Conservation (phyloP, 805 yeast species). For the baker's yeast (Saccharomyces cerevisiae) region DNA sequence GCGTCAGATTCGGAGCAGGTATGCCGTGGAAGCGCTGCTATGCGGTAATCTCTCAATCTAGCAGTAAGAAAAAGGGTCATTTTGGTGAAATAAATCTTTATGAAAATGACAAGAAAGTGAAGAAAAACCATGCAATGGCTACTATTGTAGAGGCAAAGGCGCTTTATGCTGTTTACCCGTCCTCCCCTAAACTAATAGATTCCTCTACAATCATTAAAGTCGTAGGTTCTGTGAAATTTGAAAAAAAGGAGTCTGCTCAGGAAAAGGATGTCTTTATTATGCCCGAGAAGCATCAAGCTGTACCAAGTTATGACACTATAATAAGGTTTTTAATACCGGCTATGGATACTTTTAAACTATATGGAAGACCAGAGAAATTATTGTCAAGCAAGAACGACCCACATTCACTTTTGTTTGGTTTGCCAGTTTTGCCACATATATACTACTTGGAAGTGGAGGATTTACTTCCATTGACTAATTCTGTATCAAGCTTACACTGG, state of each 20-base stretch:
- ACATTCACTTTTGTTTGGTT: slow-evolving; percentile 54
- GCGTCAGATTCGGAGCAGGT: slow-evolving; percentile 91
- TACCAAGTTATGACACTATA: slow-evolving; percentile 63
- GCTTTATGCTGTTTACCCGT: slow-evolving; percentile 89
- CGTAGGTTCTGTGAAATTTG: slow-evolving; percentile 70
- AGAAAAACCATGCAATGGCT: slow-evolving; percentile 71
- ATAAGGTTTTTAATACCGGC: slow-evolving; percentile 61
- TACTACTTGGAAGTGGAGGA: slow-evolving; percentile 57
- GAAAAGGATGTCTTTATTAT: slow-evolving; percentile 45
- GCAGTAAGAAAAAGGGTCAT: slow-evolving; percentile 33
- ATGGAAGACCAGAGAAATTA: slow-evolving; percentile 65
- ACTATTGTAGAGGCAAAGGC: slow-evolving; percentile 60
- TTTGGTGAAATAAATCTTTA: slow-evolving; percentile 71
- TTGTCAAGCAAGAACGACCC: slow-evolving; percentile 48
- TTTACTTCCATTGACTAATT: slow-evolving; percentile 35
- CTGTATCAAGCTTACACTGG: slow-evolving; percentile 42
- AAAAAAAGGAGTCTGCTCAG: slow-evolving; percentile 41
- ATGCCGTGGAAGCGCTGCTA: slow-evolving; percentile 96
- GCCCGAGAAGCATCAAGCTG: slow-evolving; percentile 69
- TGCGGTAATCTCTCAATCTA: slow-evolving; percentile 76
- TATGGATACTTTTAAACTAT: slow-evolving; percentile 59
- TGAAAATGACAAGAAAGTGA: slow-evolving; percentile 67
- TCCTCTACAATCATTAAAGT: slow-evolving; percentile 80
- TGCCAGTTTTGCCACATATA: slow-evolving; percentile 66
- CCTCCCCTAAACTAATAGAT: slow-evolving; percentile 70